Conservation (phyloP, 148 eudicot genomes). For the Chenopodium berlandieri region DNA sequence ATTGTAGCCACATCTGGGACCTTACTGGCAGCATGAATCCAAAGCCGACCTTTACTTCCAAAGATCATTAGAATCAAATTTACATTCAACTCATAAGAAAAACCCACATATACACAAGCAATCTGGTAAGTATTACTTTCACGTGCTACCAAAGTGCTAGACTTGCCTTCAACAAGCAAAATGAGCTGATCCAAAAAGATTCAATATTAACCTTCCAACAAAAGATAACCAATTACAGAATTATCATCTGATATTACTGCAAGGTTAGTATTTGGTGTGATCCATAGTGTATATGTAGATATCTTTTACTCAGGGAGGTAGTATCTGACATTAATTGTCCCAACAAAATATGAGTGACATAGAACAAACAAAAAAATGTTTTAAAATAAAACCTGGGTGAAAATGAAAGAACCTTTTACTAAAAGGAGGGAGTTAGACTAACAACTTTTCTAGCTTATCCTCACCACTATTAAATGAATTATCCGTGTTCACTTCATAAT, state of each 20-base stretch:
- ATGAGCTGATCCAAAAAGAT: background rate
- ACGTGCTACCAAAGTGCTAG: background rate
- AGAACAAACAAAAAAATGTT: too few relatives aligned
- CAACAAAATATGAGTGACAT: background rate
- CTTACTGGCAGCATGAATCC: slow-evolving; percentile 98
- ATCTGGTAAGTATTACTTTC: background rate
- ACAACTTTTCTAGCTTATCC: background rate
- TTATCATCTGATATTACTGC: background rate
- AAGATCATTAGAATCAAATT: slow-evolving; percentile 5
- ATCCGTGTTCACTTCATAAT: background rate
- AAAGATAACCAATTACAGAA: background rate
- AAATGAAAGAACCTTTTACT: too few relatives aligned
- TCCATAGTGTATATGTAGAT: background rate
- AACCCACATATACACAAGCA: background rate
- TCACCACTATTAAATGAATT: background rate
- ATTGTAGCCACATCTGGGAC: slow-evolving; percentile 71
- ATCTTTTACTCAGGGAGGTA: too few relatives aligned
- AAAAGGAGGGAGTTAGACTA: too few relatives aligned
- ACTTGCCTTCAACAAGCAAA: background rate
- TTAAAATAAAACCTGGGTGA: background rate
- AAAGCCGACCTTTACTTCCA: slow-evolving; percentile 59
- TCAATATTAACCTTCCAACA: background rate
- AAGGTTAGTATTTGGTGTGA: background rate
- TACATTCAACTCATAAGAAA: background rate
- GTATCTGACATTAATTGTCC: background rate